Conservation (phyloP, 1,284 basidiomycete genomes). For the Ceratobasidium sp. region DNA sequence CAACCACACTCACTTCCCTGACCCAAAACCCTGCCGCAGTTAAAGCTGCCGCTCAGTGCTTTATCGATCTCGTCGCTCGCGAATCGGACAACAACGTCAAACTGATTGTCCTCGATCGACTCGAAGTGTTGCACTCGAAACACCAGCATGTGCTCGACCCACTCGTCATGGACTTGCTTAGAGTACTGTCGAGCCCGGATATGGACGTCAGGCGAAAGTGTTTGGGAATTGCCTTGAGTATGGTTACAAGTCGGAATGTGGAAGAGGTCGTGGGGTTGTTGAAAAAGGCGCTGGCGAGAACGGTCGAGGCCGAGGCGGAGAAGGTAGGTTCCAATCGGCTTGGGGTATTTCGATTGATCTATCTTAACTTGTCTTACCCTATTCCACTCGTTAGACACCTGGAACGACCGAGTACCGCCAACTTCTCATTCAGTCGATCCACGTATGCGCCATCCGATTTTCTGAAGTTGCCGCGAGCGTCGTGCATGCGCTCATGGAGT, state of each 20-base stretch:
- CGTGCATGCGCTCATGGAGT: constrained; percentile 97
- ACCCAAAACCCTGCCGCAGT: constrained; percentile 97
- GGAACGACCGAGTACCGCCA: constrained; percentile 80
- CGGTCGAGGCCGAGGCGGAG: constrained; percentile 84
- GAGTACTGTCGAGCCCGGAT: constrained; percentile 88
- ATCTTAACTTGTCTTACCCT: constrained; percentile 1
- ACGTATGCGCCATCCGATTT: constrained; percentile 95
- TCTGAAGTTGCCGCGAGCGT: constrained; percentile 98
- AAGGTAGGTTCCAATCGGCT: constrained; percentile 69
- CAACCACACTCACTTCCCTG: constrained; percentile 91
- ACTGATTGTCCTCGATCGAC: constrained; percentile 93
- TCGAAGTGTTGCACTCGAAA: constrained; percentile 82
- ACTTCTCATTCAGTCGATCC: constrained; percentile 96
- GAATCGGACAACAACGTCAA: constrained; percentile 99
- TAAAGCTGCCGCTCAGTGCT: constrained; percentile 90
- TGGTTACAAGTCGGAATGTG: constrained; percentile 96
- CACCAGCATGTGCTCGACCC: constrained; percentile 93
- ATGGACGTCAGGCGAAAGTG: constrained; percentile 97
- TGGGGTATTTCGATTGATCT: no score
- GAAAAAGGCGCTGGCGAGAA: constrained; percentile 97
- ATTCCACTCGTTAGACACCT: background rate
- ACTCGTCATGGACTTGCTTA: constrained; percentile 95
- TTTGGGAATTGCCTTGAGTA: constrained; percentile 86
- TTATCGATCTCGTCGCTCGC: constrained; percentile 91
- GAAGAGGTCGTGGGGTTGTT: constrained; percentile 96